Evolutionary conservation across 176 grass and related monocot species (phyloP), one percentile per base, ranked within the genome.

Genomic region (Avena sativa): DNA sequence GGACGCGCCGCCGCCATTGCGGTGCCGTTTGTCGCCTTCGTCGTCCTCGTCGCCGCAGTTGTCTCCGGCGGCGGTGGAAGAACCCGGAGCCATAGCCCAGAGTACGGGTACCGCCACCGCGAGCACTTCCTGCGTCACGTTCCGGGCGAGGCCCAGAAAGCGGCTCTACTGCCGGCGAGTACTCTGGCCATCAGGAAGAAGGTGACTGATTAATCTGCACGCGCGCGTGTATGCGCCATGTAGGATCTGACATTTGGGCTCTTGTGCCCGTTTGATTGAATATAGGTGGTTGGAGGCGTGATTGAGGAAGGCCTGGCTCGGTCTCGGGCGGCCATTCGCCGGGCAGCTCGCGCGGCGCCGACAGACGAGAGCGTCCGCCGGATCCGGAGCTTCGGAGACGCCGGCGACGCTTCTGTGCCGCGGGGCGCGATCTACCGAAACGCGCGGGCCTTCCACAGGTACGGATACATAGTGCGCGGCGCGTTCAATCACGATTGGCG

Each of bases 401-500:
- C 1, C 68, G 64, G 69, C 67, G 58, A 90, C 13, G 77, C 70
- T 21, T 93, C 89, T 61, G 78, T 89, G 70, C 95, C 93, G 21
- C 93, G 86, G 30, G 91, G 95, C 67, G 85, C 93, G 60, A 88
- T 98, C 55, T 98, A 98, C 72, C 96, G 93, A 63, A 95, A 98
- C 51, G 61, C 90, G 1, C 70, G 47, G 52, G 91, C 91, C 40
- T 98, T 95, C 28, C 90, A 94, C 87, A 87, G 93, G 95, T 97
- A 86, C 19, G 28, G 2, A 26, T 28, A 12, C 19, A 47, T 25
- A 25, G 13, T 17, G 64, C 28, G 6, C 64, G 44, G 8, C 44
- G 15, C 61, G 8, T n/a, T 38, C 28, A 25, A 48, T 65, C 21
- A 46, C 12, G 19, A 59, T 16, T 5, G 17, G 40, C 76, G 3